phyloP scores from a whole-genome alignment of 495 filamentous ascomycete species.

The Pseudoneurospora amorphoporcata region DNA sequence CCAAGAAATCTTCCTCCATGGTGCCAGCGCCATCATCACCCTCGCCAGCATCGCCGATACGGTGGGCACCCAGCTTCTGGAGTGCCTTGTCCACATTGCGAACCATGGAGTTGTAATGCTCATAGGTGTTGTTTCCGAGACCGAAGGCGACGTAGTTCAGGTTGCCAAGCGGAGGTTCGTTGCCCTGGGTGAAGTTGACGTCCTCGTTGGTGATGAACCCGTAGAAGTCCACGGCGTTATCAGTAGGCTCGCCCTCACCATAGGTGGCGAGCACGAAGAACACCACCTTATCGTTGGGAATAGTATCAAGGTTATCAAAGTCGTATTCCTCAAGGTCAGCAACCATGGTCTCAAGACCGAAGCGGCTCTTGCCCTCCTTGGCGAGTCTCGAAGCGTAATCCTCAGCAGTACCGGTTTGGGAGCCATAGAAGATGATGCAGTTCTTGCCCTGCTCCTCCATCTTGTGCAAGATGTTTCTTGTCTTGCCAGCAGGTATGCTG shows the following conservation, averaged over 20 bases:
- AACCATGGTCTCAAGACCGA: constrained; percentile 96
- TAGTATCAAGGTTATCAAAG: constrained; percentile 83
- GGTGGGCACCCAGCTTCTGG: constrained; percentile 65
- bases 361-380: constrained; percentile 94
- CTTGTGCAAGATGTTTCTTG: constrained; percentile 86
- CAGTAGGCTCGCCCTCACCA: constrained; percentile 95
- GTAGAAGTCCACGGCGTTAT: constrained; percentile 98
- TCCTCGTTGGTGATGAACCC: constrained; percentile 85
- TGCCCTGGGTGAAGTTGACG: constrained; percentile 66
- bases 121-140: constrained; percentile 97
- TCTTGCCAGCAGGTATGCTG: constrained; percentile 73
- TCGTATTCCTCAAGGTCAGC: constrained; percentile 98
- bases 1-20: constrained; percentile 99
- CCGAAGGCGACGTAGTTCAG: constrained; percentile 94
- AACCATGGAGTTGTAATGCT: constrained; percentile 99
- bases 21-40: constrained; percentile 97
- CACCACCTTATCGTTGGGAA: constrained; percentile 82
- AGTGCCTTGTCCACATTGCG: constrained; percentile 76
- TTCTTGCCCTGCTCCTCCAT: constrained; percentile 95
- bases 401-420: constrained; percentile 96
- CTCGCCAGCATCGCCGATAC: constrained; percentile 84
- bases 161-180: constrained; percentile 67
- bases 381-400: constrained; percentile 96
- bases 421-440: constrained; percentile 96
- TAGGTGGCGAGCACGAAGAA: constrained; percentile 97